These are phyloP conservation scores for Claviceps africana DNA, from an alignment of 2,329 filamentous ascomycete species.

Conservation along the genomic window DNA sequence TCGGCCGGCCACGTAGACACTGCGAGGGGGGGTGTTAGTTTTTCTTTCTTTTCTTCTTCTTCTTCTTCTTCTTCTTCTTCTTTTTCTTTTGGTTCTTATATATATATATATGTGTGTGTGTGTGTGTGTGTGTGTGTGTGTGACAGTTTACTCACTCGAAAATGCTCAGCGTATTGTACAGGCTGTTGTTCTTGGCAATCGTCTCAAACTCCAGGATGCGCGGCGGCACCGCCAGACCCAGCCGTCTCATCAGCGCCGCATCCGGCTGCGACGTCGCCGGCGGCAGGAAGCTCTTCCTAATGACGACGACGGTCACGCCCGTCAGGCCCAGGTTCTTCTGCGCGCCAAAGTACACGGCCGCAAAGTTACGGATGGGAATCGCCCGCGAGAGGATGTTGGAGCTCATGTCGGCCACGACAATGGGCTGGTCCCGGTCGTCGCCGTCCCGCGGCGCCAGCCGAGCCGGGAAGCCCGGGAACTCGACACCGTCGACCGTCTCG, in stretches of 20 bases:
- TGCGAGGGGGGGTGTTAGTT: constrained; percentile 12
- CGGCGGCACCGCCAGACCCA: constrained; percentile 66
- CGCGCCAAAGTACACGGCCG: constrained; percentile 77
- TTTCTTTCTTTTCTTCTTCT: not conserved
- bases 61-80: too few relatives aligned
- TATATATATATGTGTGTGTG: too few relatives aligned
- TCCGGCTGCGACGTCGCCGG: constrained; percentile 51
- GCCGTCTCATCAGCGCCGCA: constrained; percentile 53
- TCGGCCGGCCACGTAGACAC: constrained; percentile 80
- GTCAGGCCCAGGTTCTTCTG: constrained; percentile 88
- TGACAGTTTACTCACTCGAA: constrained; percentile 64
- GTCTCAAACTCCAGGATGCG: constrained; percentile 71
- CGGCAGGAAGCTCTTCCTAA: constrained; percentile 68
- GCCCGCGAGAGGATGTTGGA: constrained; percentile 81
- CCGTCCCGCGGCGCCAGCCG: constrained; percentile 38
- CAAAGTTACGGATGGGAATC: constrained; percentile 66
- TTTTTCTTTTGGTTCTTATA: too few relatives aligned
- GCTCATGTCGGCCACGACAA: constrained; percentile 85
- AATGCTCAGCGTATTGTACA: constrained; percentile 93
- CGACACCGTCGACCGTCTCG: constrained; percentile 86
- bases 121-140: too few relatives aligned
- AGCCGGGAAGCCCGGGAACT: constrained; percentile 65
- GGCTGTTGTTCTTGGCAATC: constrained; percentile 80
- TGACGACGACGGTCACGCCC: constrained; percentile 73
- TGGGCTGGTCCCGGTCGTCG: constrained; percentile 48